These are phyloP conservation scores for Termitomyces sp. DNA, from an alignment of 768 basidiomycete species.

Conservation along the genomic window DNA sequence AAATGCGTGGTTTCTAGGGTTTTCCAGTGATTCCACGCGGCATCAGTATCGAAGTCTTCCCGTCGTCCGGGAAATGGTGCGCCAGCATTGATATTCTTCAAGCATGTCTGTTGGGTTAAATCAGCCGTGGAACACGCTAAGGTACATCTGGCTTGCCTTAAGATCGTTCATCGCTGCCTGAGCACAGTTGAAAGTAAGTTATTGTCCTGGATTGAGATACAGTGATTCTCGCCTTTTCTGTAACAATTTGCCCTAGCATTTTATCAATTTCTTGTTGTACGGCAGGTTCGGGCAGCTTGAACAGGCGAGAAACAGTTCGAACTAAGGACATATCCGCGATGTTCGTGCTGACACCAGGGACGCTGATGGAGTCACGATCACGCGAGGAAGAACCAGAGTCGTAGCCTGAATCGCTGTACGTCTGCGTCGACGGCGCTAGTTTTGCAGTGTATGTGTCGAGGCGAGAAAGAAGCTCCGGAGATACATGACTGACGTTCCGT, in stretches of 20 bases:
- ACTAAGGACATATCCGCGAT: conserved; percentile 79
- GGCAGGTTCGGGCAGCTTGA: conserved; percentile 65
- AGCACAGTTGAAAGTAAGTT: background rate
- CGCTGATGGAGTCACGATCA: conserved; percentile 46
- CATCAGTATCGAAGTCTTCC: conserved; percentile 81
- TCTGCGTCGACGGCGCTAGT: conserved; percentile 52
- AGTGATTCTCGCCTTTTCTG: conserved; percentile 53
- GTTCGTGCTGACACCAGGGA: conserved; percentile 33
- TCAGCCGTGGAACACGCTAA: conserved; percentile 8
- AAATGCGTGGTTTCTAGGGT: conserved; percentile 76
- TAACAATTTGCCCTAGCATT: conserved; percentile 53
- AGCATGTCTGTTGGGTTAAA: conserved; percentile 53
- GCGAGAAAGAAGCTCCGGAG: conserved; percentile 75
- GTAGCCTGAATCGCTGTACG: conserved; percentile 60
- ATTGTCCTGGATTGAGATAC: background rate
- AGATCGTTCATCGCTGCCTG: conserved; percentile 84
- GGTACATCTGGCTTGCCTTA: conserved; percentile 47
- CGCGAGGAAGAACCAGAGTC: conserved; percentile 56
- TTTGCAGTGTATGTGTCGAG: conserved; percentile 83
- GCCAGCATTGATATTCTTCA: conserved; percentile 88
- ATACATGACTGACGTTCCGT: conserved; percentile 64
- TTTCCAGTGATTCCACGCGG: conserved; percentile 82
- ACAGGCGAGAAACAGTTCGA: conserved; percentile 58
- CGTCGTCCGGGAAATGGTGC: conserved; percentile 77
- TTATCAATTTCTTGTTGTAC: conserved; percentile 72